phyloP scores from a whole-genome alignment of 1,139 yeast genomes.

The Yamadazyma conglobata region DNA sequence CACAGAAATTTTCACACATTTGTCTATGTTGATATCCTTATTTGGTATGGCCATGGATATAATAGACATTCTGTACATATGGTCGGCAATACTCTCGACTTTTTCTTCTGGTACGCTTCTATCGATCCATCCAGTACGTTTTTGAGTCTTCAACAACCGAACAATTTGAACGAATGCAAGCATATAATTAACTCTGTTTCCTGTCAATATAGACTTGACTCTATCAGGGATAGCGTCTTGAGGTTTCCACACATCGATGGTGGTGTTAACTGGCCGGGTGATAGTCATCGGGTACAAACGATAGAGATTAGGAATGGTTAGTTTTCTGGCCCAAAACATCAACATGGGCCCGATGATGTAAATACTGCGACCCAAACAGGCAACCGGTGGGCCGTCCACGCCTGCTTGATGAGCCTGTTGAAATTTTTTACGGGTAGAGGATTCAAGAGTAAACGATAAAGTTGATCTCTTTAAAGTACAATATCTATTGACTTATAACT shows the following conservation, averaged over 20 bases:
- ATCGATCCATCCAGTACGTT: slow-evolving; percentile 93
- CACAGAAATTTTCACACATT: slow-evolving; percentile 82
- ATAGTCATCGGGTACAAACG: slow-evolving; percentile 6
- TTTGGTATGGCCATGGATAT: slow-evolving; percentile 70
- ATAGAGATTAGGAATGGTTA: no score
- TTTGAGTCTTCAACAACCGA: slow-evolving; percentile 70
- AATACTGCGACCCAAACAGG: no score
- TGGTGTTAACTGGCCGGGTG: slow-evolving; percentile 6
- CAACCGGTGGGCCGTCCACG: no score
- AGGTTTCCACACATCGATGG: slow-evolving; percentile 50
- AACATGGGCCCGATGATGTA: no score
- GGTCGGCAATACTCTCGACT: slow-evolving; percentile 83
- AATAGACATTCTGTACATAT: slow-evolving; percentile 94
- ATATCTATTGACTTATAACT: slow-evolving; percentile 10
- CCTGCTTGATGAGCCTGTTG: no score
- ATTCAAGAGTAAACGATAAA: background rate
- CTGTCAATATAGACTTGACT: slow-evolving; percentile 38
- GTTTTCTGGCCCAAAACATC: no score
- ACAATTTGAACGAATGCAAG: slow-evolving; percentile 76
- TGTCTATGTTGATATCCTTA: slow-evolving; percentile 32
- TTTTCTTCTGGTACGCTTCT: slow-evolving; percentile 50
- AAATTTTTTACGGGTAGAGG: no score
- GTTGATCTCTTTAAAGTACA: slow-evolving; percentile 7
- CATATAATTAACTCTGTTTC: slow-evolving; percentile 42
- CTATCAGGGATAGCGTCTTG: slow-evolving; percentile 54